Base-by-base conservation (phyloP, 2,329 filamentous ascomycete species). In the Stagonosporopsis cucurbitacearum region DNA sequence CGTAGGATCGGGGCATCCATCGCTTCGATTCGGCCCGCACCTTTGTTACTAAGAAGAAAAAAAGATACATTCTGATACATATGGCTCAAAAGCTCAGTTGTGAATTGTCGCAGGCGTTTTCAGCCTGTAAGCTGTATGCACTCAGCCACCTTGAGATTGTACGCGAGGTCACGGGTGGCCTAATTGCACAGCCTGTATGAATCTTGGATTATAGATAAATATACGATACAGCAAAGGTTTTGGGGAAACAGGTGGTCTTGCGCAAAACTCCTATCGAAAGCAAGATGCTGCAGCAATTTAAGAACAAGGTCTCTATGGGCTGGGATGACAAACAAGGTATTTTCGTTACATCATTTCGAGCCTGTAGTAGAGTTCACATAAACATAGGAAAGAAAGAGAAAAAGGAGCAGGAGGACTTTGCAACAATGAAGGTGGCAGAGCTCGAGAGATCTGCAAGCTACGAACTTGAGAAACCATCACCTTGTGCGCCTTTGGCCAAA, bases 41-140 rank as follows among this genome's bases (percentile, higher is more conserved):
- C 45, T 41, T 17, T 33, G 23, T 22, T 28, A 22, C 15, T 25
- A 19, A 19, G 6, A 32, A 23, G 6, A 4, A 41, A 26, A 11
- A 15, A 30, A 20, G 6, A 1, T 17, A n/a, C 20, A 20, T 25
- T 25, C 43, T 11, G 8, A n/a, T 35, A 13, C 19, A 22, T n/a
- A 4, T 6, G 26, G 30, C n/a, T 40, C 28, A 13, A 19, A 11
- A 12, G 5, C 13, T 28, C 19, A 7, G 9, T 33, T n/a, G 20
- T 41, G 35, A 54, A 49, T 39, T 6, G 32, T 44, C n/a, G 19
- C 7, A n/a, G 32, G 25, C 20, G 17, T 15, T 19, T 33, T 17
- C 28, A 26, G 20, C 36, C 25, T 25, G 25, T 44, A 33, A 54
- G 43, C 51, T 25, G 12, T 49, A 40, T 42, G 50, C 39, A 44